Evolutionary conservation across 2,329 filamentous ascomycete genomes (phyloP).

Genomic region (Cryphonectria naterciae): DNA sequence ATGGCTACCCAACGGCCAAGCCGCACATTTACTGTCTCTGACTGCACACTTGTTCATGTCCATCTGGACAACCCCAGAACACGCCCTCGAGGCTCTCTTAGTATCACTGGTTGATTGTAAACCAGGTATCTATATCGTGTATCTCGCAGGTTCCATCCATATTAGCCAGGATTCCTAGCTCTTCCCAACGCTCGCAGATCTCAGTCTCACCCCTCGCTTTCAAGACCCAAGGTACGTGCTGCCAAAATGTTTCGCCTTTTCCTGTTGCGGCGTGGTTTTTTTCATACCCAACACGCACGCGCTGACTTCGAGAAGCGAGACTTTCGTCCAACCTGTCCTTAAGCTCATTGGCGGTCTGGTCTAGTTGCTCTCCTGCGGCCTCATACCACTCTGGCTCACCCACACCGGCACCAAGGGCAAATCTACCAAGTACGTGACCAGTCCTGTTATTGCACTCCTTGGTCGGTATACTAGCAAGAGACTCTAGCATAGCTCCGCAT

Average conservation of each 20-base stretch:
- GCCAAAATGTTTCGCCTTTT: neutral
- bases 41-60: neutral
- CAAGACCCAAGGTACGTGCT: neutral
- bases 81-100: neutral
- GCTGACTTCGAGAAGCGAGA: neutral
- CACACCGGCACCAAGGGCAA: accelerated
- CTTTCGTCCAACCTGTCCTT: neutral
- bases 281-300: neutral
- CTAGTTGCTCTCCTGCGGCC: neutral
- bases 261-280: neutral
- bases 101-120: neutral
- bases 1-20: too few relatives aligned
- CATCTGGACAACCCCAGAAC: neutral
- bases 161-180: neutral
- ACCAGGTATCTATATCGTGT: neutral
- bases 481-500: neutral
- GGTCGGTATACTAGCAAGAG: neutral
- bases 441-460: neutral
- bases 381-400: neutral
- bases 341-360: neutral
- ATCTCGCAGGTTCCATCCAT: neutral
- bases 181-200: too few relatives aligned
- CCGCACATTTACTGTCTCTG: too few relatives aligned
- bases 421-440: neutral
- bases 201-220: neutral